Evolutionary conservation across 192 early-diverging fungal species (phyloP).

Genomic region (Jimgerdemannia flammicorona): DNA sequence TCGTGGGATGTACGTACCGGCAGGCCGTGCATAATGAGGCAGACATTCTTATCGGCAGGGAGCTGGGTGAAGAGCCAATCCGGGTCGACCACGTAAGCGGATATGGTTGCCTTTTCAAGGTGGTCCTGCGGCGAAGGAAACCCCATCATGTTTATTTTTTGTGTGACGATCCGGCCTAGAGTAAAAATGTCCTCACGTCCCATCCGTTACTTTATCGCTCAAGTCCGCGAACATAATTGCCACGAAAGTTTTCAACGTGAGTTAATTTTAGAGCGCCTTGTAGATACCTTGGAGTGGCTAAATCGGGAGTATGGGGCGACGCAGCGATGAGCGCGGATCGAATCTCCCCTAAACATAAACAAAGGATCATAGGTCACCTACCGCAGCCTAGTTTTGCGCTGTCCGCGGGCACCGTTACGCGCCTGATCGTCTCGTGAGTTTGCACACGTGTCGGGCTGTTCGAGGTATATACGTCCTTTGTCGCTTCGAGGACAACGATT

Average conservation of each 20-base stretch:
- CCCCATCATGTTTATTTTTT: background rate
- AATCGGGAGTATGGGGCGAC: background rate
- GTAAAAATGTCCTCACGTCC: background rate
- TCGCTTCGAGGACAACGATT: background rate
- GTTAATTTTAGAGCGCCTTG: conserved; percentile 31
- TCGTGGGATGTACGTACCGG: conserved; percentile 14
- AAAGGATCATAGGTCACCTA: background rate
- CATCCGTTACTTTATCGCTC: conserved; percentile 22
- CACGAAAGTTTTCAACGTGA: conserved; percentile 19
- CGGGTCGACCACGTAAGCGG: conserved; percentile 47
- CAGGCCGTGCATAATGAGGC: conserved; percentile 35
- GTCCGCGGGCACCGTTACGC: background rate
- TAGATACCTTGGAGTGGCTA: conserved; percentile 6
- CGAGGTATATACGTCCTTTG: background rate
- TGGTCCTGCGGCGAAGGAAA: conserved; percentile 5
- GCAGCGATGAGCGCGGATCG: background rate
- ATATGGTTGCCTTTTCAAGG: conserved; percentile 48
- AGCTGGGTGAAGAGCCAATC: conserved; percentile 47
- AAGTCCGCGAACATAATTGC: conserved; percentile 35
- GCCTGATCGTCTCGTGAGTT: background rate
- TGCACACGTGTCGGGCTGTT: background rate
- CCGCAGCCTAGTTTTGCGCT: background rate
- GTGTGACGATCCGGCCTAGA: background rate
- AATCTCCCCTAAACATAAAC: background rate
- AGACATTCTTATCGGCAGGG: conserved; percentile 33